These are phyloP conservation scores for Annulohypoxylon truncatum DNA, from an alignment of 2,329 filamentous ascomycete genomes.

Conservation along the genomic window DNA sequence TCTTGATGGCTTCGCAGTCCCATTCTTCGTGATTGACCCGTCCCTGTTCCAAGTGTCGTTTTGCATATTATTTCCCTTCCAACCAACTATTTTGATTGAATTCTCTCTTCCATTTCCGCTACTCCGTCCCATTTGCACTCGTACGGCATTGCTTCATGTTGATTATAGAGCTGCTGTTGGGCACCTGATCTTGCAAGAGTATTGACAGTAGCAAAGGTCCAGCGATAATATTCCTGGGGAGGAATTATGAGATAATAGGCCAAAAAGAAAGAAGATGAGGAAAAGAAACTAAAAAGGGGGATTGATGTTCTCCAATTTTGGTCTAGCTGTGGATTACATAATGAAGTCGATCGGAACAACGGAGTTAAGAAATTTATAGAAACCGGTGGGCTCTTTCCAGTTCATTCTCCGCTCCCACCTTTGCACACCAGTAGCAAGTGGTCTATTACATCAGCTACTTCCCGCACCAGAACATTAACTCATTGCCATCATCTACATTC, in stretches of 20 bases:
- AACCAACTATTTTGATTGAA: not conserved
- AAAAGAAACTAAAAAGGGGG: not conserved
- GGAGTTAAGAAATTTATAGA: conserved; percentile 26
- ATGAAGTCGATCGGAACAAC: not conserved
- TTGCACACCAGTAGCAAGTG: conserved; percentile 17
- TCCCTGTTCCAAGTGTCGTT: not conserved
- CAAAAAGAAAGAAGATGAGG: not conserved
- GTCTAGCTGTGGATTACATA: not conserved
- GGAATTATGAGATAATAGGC: not conserved
- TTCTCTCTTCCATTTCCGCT: not conserved
- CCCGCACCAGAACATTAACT: conserved; percentile 14
- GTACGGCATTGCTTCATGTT: too few species aligned
- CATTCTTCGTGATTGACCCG: not conserved
- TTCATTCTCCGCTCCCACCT: conserved; percentile 35
- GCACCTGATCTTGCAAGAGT: too few species aligned
- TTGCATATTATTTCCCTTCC: not conserved
- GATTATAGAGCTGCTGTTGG: too few species aligned
- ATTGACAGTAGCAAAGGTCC: too few species aligned
- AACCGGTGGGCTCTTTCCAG: conserved; percentile 31
- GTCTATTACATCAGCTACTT: conserved; percentile 39
- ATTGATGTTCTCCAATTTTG: not conserved
- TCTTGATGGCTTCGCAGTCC: too few species aligned
- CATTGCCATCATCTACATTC: conserved; percentile 26
- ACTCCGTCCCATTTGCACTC: not conserved
- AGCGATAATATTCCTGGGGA: not conserved